Evolutionary conservation across 2,329 filamentous ascomycete genomes (phyloP).

Genomic region (Phaeophleospora eucalypticola): DNA sequence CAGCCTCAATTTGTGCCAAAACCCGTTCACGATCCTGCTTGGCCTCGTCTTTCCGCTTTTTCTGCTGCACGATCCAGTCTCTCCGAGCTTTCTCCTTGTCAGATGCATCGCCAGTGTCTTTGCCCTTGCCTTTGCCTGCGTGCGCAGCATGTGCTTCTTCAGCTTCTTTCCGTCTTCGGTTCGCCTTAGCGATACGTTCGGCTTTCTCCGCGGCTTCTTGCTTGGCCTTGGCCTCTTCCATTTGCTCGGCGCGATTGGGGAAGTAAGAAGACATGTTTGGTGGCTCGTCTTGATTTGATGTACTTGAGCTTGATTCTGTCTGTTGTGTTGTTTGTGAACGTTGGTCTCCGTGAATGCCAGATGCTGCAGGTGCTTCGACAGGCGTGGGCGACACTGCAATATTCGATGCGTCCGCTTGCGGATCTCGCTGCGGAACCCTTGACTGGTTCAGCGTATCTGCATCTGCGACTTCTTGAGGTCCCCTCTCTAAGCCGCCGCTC

Average conservation of each 20-base stretch:
- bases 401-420: too few relatives aligned
- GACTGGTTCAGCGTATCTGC: too few relatives aligned
- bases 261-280: conserved; percentile 36
- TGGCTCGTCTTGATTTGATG: neutral
- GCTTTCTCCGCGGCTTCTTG: conserved; percentile 50
- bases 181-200: conserved; percentile 34
- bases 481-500: neutral
- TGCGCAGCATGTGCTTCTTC: conserved; percentile 29
- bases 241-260: conserved; percentile 49
- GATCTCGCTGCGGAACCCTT: too few relatives aligned
- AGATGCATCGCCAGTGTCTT: conserved; percentile 38
- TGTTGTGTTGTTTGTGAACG: too few relatives aligned
- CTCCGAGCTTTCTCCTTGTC: conserved; percentile 31
- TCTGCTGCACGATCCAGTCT: conserved; percentile 43
- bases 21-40: conserved; percentile 67
- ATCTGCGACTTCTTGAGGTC: neutral
- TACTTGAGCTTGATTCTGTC: neutral
- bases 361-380: too few relatives aligned
- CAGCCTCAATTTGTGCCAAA: conserved; percentile 69
- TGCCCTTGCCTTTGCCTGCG: conserved; percentile 19
- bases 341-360: neutral
- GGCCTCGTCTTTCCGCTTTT: conserved; percentile 60
- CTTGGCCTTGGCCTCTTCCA: conserved; percentile 39
- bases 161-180: conserved; percentile 38
- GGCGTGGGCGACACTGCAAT: too few relatives aligned